These are phyloP conservation scores for Sporothrix protearum DNA, from an alignment of 2,329 filamentous ascomycete genomes.

Conservation along the genomic window DNA sequence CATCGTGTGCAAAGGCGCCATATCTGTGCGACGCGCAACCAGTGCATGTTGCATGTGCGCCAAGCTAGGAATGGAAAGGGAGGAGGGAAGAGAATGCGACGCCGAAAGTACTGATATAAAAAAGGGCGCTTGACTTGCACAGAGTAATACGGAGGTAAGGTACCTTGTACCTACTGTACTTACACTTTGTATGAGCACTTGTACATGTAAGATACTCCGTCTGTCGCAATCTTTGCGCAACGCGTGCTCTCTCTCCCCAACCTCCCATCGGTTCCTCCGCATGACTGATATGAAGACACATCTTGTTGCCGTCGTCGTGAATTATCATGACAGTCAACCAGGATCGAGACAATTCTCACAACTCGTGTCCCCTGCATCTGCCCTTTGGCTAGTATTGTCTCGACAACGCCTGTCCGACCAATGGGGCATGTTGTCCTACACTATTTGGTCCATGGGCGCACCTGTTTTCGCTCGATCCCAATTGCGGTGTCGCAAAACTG, in stretches of 20 bases:
- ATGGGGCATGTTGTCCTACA: neutral
- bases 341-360: neutral
- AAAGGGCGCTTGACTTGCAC: neutral
- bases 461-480: neutral
- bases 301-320: neutral
- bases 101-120: neutral
- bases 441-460: neutral
- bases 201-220: too few species aligned
- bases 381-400: neutral
- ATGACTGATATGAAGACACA: neutral
- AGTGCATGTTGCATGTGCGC: slow-evolving; percentile 9
- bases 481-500: neutral
- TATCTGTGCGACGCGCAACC: neutral
- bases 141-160: neutral
- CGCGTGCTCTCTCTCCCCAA: neutral
- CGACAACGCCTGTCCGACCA: neutral
- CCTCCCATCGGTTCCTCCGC: neutral
- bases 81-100: neutral
- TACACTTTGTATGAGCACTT: too few species aligned
- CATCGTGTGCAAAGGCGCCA: neutral
- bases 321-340: neutral
- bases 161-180: neutral
- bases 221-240: neutral
- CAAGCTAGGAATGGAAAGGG: slow-evolving; percentile 6
- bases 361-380: neutral